Conservation (phyloP, 305 asterid genomes). For the Caryopteris hybrid region DNA sequence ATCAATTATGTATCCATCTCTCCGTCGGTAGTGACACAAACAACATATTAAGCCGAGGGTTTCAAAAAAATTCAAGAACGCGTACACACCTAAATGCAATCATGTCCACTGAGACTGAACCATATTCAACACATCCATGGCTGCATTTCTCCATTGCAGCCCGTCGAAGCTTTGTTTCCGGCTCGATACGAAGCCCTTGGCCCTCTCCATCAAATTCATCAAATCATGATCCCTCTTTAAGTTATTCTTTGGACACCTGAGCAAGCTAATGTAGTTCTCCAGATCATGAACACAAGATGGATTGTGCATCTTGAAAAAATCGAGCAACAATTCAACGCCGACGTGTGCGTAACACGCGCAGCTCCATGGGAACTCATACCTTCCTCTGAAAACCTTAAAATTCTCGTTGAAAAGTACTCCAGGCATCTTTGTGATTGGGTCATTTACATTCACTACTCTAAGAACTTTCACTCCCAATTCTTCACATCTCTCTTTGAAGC, state of each 20-base stretch:
- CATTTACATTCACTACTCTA: conserved; percentile 55
- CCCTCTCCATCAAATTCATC: conserved; percentile 26
- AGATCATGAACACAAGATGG: conserved; percentile 64
- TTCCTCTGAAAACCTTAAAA: conserved; percentile 36
- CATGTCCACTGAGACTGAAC: conserved; percentile 35
- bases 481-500: conserved; percentile 58
- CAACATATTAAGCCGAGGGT: too few relatives aligned
- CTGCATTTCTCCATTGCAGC: conserved; percentile 30
- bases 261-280: conserved; percentile 41
- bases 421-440: conserved; percentile 59
- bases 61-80: too few relatives aligned
- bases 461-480: conserved; percentile 54
- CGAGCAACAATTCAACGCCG: conserved; percentile 51
- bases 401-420: conserved; percentile 54
- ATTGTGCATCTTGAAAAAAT: conserved; percentile 51
- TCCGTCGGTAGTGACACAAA: too few relatives aligned
- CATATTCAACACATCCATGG: conserved; percentile 26
- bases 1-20: too few relatives aligned
- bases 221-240: conserved; percentile 7
- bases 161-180: conserved; percentile 19
- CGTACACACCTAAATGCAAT: too few relatives aligned
- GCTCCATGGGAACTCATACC: conserved; percentile 40
- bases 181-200: conserved; percentile 26
- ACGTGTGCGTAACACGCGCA: conserved; percentile 55
- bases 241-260: conserved; percentile 25